Evolutionary conservation across 164 flowering plant species (phyloP).

Genomic region (Tinospora cordifolia): DNA sequence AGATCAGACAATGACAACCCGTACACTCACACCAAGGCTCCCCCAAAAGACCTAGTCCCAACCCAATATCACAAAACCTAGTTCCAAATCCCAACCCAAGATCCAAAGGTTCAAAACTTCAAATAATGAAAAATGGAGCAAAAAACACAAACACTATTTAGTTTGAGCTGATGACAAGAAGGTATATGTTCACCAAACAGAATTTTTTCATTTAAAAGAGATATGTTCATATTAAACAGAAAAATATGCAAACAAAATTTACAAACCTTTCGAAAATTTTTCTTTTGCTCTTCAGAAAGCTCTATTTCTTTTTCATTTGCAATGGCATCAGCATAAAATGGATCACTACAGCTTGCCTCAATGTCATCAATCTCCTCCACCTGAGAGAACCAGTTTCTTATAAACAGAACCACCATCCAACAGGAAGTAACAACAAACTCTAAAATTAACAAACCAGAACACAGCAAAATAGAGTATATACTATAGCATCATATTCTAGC

Average conservation of each 20-base stretch:
- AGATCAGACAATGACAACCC: too few species aligned
- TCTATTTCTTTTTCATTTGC: conserved; percentile 67
- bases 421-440: background rate
- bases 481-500: too few species aligned
- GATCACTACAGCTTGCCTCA: conserved; percentile 54
- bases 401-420: background rate
- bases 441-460: background rate
- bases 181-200: background rate
- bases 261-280: conserved; percentile 67
- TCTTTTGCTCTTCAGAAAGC: conserved; percentile 85
- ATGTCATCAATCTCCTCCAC: conserved; percentile 95
- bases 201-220: background rate
- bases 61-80: background rate
- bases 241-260: background rate
- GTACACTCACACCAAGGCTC: too few species aligned
- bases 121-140: too few species aligned
- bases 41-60: background rate
- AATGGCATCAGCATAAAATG: conserved; percentile 77
- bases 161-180: background rate
- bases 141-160: background rate
- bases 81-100: background rate
- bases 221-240: background rate
- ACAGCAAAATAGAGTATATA: background rate
- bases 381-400: conserved; percentile 28
- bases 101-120: background rate